phyloP scores from a whole-genome alignment of 1,139 yeast genomes.

The Scheffersomyces lignicola region DNA sequence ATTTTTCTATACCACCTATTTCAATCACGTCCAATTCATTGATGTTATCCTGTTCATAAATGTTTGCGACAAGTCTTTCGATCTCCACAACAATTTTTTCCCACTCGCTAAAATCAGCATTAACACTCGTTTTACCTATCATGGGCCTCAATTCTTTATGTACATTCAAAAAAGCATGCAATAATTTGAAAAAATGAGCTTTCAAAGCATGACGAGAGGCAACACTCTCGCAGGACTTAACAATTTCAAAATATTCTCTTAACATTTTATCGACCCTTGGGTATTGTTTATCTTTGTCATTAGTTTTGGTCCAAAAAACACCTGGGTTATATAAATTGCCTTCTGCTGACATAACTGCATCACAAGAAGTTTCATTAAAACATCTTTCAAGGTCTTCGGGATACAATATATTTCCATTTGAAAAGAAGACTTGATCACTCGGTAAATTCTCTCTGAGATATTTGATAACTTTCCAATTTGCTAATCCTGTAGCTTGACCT shows the following conservation, averaged over 20 bases:
- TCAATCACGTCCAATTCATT: constrained; percentile 50
- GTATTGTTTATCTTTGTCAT: constrained; percentile 63
- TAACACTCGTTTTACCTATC: constrained; percentile 59
- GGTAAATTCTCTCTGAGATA: constrained; percentile 82
- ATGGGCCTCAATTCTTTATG: constrained; percentile 77
- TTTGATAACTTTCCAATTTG: constrained; percentile 83
- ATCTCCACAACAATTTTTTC: constrained; percentile 69
- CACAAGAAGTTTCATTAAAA: constrained; percentile 61
- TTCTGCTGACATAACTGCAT: constrained; percentile 98
- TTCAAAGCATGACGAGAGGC: constrained; percentile 87
- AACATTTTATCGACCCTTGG: constrained; percentile 84
- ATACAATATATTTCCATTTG: constrained; percentile 89
- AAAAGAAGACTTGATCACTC: constrained; percentile 79
- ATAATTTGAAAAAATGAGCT: constrained; percentile 85
- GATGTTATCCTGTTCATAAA: constrained; percentile 47
- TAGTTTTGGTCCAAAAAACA: constrained; percentile 61
- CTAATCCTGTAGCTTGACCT: constrained; percentile 93
- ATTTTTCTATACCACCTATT: constrained; percentile 55
- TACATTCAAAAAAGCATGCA: constrained; percentile 72
- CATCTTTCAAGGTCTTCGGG: constrained; percentile 79
- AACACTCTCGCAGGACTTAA: constrained; percentile 60
- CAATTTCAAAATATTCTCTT: constrained; percentile 87
- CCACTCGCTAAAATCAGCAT: constrained; percentile 55
- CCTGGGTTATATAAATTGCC: constrained; percentile 95
- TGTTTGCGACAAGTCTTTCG: constrained; percentile 60